phyloP scores from a whole-genome alignment of 192 early-diverging fungal species.

The Dissophora globulifera region DNA sequence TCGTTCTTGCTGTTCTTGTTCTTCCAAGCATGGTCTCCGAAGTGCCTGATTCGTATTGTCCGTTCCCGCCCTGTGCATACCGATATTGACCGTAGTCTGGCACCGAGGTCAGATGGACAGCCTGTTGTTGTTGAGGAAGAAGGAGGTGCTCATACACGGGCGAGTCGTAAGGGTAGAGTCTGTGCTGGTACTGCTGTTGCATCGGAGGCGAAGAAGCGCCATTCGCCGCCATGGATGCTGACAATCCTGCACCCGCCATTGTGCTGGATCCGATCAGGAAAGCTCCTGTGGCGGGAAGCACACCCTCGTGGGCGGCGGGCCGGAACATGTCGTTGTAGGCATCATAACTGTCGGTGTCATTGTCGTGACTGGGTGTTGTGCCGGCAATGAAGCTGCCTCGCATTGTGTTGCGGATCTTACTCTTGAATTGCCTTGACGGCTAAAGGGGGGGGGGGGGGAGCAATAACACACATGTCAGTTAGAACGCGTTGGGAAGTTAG shows the following conservation, averaged over 20 bases:
- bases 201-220: constrained; percentile 5
- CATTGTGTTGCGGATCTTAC: constrained; percentile 25
- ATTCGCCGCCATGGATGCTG: no score
- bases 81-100: constrained; percentile 33
- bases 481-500: no score
- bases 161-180: not conserved
- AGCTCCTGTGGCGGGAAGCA: not conserved
- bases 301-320: constrained; percentile 12
- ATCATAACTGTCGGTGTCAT: constrained; percentile 3
- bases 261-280: constrained; percentile 6
- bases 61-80: constrained; percentile 1
- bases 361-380: not conserved
- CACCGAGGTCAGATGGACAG: constrained; percentile 9
- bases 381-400: not conserved
- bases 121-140: not conserved
- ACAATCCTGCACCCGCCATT: not conserved
- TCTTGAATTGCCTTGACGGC: constrained; percentile 49
- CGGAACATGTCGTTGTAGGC: constrained; percentile 36
- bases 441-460: no score
- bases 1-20: not conserved
- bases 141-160: not conserved
- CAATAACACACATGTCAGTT: no score
- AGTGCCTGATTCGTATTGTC: not conserved
- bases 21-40: constrained; percentile 1
- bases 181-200: not conserved